Evolutionary conservation across 176 grass and related monocot species (phyloP).

Genomic region (Melocanna baccifera): DNA sequence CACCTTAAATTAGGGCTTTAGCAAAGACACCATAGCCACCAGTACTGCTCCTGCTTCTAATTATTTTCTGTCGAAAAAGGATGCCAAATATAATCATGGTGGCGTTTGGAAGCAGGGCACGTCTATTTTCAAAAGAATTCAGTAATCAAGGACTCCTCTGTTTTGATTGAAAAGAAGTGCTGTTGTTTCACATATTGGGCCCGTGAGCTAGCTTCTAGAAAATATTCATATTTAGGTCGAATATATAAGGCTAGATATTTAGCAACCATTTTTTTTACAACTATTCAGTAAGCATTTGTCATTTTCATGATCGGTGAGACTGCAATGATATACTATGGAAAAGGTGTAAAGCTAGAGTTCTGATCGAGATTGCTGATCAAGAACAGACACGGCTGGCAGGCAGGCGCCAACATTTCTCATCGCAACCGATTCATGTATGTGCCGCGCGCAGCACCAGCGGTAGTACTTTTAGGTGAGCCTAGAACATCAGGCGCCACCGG

Average conservation of each 20-base stretch:
- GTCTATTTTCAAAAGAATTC: neutral
- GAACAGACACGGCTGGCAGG: neutral
- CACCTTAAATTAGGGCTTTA: neutral
- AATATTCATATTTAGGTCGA: neutral
- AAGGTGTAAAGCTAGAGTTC: neutral
- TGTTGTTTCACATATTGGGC: neutral
- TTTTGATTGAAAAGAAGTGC: neutral
- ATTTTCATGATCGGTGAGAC: neutral
- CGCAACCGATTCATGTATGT: slow-evolving; percentile 8
- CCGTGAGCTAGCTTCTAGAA: neutral
- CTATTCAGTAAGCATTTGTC: neutral
- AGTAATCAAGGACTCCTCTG: neutral
- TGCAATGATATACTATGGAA: neutral
- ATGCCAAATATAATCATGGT: neutral
- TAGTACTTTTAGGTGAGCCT: slow-evolving; percentile 24
- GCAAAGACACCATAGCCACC: neutral
- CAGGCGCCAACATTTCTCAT: neutral
- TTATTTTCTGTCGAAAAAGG: slow-evolving; percentile 7
- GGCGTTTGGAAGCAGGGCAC: neutral
- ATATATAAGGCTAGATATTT: neutral
- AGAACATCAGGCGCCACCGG: slow-evolving; percentile 32
- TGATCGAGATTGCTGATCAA: neutral
- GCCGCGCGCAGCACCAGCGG: neutral
- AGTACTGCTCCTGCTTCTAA: neutral
- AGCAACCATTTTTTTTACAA: neutral